Base-by-base conservation (phyloP, 2,329 filamentous ascomycete species). In the Xylaria sp. region DNA sequence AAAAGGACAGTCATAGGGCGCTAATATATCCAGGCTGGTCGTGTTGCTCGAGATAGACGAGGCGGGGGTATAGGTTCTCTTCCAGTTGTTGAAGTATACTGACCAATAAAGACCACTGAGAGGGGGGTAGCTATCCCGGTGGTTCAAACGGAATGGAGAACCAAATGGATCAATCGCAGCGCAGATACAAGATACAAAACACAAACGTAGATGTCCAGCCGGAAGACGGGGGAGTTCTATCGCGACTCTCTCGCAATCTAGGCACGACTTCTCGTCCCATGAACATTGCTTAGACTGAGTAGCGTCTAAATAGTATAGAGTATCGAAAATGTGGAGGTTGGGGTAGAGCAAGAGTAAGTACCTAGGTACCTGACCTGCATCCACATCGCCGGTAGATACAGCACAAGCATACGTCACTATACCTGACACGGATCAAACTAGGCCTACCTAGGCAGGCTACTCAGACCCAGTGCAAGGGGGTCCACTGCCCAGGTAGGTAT, bases 261-360 rank as follows among this genome's bases (percentile, higher is more conserved):
- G 25, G 8, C n/a, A 47, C 27, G 43, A 27, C n/a, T 9, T 17
- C 13, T 31, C 25, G 43, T 35, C 7, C 33, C 29, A 29, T 48
- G 46, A 35, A 17, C 29, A 11, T 19, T 15, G 46, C 17, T 11
- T n/a, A n/a, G n/a, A n/a, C n/a, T n/a, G n/a, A n/a, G n/a, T n/a
- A n/a, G n/a, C n/a, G n/a, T n/a, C n/a, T n/a, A n/a, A n/a, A n/a
- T n/a, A n/a, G n/a, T n/a, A n/a, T n/a, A n/a, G n/a, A n/a, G n/a
- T n/a, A 33, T 19, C 15, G 21, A 35, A 48, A 48, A 48, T 48
- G 46, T 48, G 46, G 46, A 48, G 46, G 46, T 48, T 48, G 46
- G 46, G 46, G 17, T 8, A 23, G 46, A 48, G 29, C 27, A 10
- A n/a, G n/a, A n/a, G 44, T 21, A 7, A 31, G n/a, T 13, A 48